Evolutionary conservation across 768 basidiomycete species (phyloP).

Genomic region (Hericium rajendrae): DNA sequence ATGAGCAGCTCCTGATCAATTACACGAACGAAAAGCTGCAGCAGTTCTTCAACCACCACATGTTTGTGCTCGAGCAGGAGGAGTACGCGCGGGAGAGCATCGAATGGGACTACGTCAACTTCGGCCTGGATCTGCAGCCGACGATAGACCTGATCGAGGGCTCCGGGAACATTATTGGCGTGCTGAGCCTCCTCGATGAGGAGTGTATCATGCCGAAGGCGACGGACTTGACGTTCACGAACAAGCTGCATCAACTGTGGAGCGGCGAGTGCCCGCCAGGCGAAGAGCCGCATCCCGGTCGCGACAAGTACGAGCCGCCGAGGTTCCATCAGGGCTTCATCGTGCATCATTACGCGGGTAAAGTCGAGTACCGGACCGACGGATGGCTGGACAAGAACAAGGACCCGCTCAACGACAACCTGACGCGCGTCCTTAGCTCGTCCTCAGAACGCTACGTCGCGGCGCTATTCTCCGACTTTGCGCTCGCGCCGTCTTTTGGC

Average conservation of each 20-base stretch:
- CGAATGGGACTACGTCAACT: slow-evolving; percentile 97
- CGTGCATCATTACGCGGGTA: slow-evolving; percentile 92
- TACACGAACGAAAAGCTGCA: slow-evolving; percentile 98
- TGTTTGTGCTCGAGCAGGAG: slow-evolving; percentile 99
- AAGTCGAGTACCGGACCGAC: slow-evolving; percentile 90
- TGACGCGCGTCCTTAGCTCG: slow-evolving; percentile 77
- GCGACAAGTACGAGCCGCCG: slow-evolving; percentile 75
- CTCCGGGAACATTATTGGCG: slow-evolving; percentile 63
- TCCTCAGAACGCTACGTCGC: slow-evolving; percentile 80
- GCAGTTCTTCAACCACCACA: slow-evolving; percentile 98
- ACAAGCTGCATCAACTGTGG: slow-evolving; percentile 85
- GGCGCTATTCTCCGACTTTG: slow-evolving; percentile 75
- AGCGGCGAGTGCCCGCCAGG: slow-evolving; percentile 31
- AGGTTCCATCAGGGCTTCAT: slow-evolving; percentile 93
- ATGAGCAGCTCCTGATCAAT: slow-evolving; percentile 97
- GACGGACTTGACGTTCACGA: slow-evolving; percentile 87
- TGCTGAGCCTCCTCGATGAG: slow-evolving; percentile 89
- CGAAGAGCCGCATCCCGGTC: slow-evolving; percentile 59
- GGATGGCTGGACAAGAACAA: slow-evolving; percentile 99
- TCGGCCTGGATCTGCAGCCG: slow-evolving; percentile 93
- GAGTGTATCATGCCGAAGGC: slow-evolving; percentile 99
- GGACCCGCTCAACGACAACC: slow-evolving; percentile 94
- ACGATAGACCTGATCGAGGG: slow-evolving; percentile 97
- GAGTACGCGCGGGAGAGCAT: slow-evolving; percentile 95
- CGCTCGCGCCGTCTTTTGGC: slow-evolving; percentile 30